A percentile compares a stretch with the other conserved stretches of the same genome.
Evolutionary conservation across 768 basidiomycete genomes (phyloP).

Genomic region (Tricholoma sp.): DNA sequence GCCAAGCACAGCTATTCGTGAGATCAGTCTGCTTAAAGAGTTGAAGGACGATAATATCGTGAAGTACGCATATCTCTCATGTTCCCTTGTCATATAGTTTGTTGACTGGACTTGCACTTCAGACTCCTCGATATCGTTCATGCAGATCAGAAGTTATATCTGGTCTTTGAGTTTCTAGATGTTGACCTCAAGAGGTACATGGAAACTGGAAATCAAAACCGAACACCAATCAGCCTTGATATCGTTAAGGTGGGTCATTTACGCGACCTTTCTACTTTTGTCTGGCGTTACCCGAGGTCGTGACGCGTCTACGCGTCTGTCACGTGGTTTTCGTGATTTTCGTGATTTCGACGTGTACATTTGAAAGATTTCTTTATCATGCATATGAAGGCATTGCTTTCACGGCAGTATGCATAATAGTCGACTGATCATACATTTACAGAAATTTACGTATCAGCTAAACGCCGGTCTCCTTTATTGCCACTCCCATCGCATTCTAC

Average conservation of each 20-base stretch:
- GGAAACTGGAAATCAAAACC: slow-evolving; percentile 73
- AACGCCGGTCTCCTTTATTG: slow-evolving; percentile 89
- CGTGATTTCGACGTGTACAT: too few relatives aligned
- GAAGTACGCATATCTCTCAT: slow-evolving; percentile 46
- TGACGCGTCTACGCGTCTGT: neutral
- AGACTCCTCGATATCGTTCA: slow-evolving; percentile 97
- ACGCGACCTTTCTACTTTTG: neutral
- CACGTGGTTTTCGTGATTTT: neutral
- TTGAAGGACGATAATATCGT: slow-evolving; percentile 96
- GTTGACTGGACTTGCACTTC: slow-evolving; percentile 12
- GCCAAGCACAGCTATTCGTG: slow-evolving; percentile 95
- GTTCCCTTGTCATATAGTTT: neutral
- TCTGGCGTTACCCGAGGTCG: neutral
- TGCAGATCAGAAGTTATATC: slow-evolving; percentile 93
- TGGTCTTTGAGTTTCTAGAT: slow-evolving; percentile 97
- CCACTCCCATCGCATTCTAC: slow-evolving; percentile 94
- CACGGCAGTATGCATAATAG: neutral
- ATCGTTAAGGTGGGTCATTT: slow-evolving; percentile 70
- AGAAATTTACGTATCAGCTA: slow-evolving; percentile 98
- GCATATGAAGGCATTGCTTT: too few relatives aligned
- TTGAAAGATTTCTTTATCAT: too few relatives aligned
- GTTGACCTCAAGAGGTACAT: slow-evolving; percentile 97
- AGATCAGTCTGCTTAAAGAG: slow-evolving; percentile 96
- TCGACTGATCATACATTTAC: slow-evolving; percentile 6
- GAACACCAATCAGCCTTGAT: slow-evolving; percentile 65